Percentiles rank a stretch among this genome's conserved stretches.
These are phyloP conservation scores for Candida ponderosae DNA, from an alignment of 805 yeast genomes.

Conservation along the genomic window DNA sequence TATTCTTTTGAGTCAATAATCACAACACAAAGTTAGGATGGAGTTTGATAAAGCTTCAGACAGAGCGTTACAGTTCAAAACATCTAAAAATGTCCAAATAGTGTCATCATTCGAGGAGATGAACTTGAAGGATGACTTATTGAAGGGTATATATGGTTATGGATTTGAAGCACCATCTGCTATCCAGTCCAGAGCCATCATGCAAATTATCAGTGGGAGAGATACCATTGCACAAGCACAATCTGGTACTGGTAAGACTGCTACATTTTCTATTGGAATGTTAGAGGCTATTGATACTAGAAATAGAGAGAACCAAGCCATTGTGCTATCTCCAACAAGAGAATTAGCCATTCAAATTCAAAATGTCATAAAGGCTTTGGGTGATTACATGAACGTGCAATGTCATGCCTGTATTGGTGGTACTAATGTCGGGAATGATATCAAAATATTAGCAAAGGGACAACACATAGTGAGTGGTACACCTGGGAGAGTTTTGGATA, in stretches of 20 bases:
- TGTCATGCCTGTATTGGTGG: conserved; percentile 96
- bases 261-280: conserved; percentile 93
- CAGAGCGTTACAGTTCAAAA: conserved; percentile 50
- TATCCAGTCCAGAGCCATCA: conserved; percentile 94
- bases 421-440: conserved; percentile 73
- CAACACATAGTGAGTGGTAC: conserved; percentile 94
- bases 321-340: conserved; percentile 91
- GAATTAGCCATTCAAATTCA: conserved; percentile 93
- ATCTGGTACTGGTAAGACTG: conserved; percentile 99
- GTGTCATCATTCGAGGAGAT: conserved; percentile 70
- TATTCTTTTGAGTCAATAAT: too few species aligned
- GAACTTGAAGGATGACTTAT: conserved; percentile 56
- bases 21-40: too few species aligned
- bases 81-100: conserved; percentile 45
- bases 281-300: conserved; percentile 76
- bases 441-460: conserved; percentile 66
- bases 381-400: conserved; percentile 78
- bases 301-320: conserved; percentile 74
- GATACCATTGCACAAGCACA: conserved; percentile 99
- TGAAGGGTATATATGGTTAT: conserved; percentile 70
- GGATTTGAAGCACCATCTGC: conserved; percentile 97
- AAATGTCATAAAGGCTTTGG: conserved; percentile 78
- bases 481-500: conserved; percentile 91
- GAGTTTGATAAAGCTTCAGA: conserved; percentile 57
- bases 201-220: conserved; percentile 89